A percentile compares a stretch with the other conserved stretches of the same genome.
Conservation (phyloP, 108 stramenopile species). For the Skeletonema costatum region DNA sequence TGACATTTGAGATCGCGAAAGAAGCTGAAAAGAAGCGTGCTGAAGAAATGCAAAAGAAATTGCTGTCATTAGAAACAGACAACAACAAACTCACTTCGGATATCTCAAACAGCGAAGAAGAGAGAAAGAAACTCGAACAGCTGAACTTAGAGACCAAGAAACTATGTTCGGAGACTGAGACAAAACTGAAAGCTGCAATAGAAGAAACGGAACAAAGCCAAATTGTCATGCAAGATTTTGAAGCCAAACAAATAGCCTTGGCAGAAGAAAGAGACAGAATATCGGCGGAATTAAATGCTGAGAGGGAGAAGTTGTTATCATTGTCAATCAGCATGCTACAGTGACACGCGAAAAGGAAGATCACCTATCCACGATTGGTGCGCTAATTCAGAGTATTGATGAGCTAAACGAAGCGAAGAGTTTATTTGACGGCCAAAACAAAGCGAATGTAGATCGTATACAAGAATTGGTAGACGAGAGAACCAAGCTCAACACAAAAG, state of each 20-base stretch:
- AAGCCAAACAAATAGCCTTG: constrained; percentile 5
- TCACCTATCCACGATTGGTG: background rate
- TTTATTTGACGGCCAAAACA: background rate
- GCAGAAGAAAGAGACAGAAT: background rate
- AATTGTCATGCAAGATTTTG: background rate
- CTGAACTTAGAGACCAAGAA: background rate
- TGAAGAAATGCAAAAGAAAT: constrained; percentile 2
- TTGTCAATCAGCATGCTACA: background rate
- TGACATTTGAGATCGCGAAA: background rate
- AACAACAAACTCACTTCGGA: background rate
- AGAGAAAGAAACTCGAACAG: constrained; percentile 2
- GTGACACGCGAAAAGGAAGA: background rate
- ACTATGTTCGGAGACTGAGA: constrained; percentile 7
- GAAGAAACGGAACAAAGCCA: background rate
- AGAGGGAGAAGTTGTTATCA: background rate
- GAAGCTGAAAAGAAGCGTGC: background rate
- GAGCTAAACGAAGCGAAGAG: background rate
- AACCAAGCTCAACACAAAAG: background rate
- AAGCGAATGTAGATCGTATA: background rate
- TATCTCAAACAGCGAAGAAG: constrained; percentile 1
- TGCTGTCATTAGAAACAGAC: background rate
- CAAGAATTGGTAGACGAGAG: background rate
- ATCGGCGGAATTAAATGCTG: background rate
- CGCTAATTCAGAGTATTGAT: constrained; percentile 20
- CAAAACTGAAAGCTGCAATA: background rate